Evolutionary conservation across 805 yeast genomes (phyloP).

Genomic region (Yueomyces sinensis): DNA sequence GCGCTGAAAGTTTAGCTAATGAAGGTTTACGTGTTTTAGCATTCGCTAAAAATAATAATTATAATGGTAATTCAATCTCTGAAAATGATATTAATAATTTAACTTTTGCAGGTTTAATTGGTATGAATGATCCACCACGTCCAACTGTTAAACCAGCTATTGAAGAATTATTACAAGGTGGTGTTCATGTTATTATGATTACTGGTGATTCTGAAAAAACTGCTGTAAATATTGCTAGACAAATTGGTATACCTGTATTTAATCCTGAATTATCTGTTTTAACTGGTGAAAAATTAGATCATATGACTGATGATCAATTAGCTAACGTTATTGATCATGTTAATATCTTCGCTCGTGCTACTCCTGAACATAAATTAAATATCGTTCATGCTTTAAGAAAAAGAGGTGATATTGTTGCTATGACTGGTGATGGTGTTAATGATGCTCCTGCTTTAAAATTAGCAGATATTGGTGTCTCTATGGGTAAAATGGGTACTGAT

Average conservation of each 20-base stretch:
- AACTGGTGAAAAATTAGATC: conserved; percentile 74
- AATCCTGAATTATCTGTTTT: conserved; percentile 56
- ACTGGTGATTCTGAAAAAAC: conserved; percentile 91
- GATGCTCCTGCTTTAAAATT: conserved; percentile 96
- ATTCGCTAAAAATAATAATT: conserved; percentile 44
- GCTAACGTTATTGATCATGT: conserved; percentile 69
- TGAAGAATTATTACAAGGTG: conserved; percentile 69
- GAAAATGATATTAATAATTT: conserved; percentile 42
- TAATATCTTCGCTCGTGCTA: conserved; percentile 85
- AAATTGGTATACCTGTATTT: conserved; percentile 75
- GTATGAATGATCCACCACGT: conserved; percentile 98
- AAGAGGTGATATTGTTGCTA: conserved; percentile 91
- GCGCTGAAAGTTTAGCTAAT: conserved; percentile 54
- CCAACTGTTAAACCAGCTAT: conserved; percentile 70
- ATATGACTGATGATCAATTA: conserved; percentile 57
- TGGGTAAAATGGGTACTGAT: conserved; percentile 92
- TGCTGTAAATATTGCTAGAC: conserved; percentile 71
- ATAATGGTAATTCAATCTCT: conserved; percentile 16
- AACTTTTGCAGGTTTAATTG: conserved; percentile 73
- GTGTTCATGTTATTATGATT: conserved; percentile 96
- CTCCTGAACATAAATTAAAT: conserved; percentile 86
- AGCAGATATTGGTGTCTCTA: conserved; percentile 95
- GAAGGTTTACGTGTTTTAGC: conserved; percentile 83
- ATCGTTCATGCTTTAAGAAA: conserved; percentile 82
- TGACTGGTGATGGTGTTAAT: conserved; percentile 99